Percentiles rank a stretch among this genome's conserved stretches.
phyloP scores from a whole-genome alignment of 176 grass and related monocot genomes.

The Oryza meyeriana region DNA sequence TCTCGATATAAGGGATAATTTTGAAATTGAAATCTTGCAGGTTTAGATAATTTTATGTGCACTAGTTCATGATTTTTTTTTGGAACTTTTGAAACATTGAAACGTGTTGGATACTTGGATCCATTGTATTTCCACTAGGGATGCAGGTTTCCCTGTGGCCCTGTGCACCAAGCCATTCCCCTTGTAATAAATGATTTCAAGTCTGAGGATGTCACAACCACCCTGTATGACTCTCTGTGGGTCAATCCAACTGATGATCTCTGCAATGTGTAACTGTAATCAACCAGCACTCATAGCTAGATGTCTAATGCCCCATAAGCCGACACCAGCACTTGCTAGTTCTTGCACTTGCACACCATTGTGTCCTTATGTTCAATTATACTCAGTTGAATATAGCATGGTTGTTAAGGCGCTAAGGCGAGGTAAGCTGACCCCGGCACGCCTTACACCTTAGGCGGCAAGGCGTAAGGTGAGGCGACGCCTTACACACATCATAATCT shows the following conservation, averaged over 20 bases:
- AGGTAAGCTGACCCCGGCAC: no score
- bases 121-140: neutral
- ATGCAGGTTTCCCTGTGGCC: neutral
- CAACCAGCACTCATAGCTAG: neutral
- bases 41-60: neutral
- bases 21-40: neutral
- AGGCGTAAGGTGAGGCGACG: no score
- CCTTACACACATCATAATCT: no score
- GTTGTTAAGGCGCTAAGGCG: no score
- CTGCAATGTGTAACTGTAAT: constrained; percentile 1
- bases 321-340: neutral
- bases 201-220: neutral
- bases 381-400: neutral
- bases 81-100: neutral
- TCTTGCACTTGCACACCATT: neutral
- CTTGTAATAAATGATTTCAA: neutral
- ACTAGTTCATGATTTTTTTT: neutral
- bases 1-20: neutral
- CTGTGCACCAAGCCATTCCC: neutral
- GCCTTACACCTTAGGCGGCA: no score
- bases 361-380: neutral
- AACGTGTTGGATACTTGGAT: neutral
- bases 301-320: constrained; percentile 10
- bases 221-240: neutral
- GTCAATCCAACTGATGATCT: neutral